These are phyloP conservation scores for Pseudogymnoascus sp. DNA, from an alignment of 2,329 filamentous ascomycete genomes.

Conservation along the genomic window DNA sequence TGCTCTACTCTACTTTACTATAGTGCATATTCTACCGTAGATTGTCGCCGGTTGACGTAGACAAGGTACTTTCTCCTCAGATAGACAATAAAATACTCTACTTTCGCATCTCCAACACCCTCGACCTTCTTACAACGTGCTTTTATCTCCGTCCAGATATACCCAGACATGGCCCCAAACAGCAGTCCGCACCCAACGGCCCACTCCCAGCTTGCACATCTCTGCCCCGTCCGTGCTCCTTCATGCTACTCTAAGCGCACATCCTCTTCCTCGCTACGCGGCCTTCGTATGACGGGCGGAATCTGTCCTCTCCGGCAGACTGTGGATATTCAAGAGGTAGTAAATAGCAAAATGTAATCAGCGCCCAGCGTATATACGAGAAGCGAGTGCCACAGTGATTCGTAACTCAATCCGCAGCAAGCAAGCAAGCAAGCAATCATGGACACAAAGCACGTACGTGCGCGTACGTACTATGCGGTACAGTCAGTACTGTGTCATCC, in stretches of 20 bases:
- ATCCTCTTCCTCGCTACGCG: neutral
- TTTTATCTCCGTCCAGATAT: neutral
- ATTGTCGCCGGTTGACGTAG: neutral
- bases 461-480: neutral
- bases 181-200: neutral
- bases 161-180: neutral
- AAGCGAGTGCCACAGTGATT: neutral
- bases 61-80: neutral
- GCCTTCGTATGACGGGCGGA: neutral
- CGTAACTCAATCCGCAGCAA: neutral
- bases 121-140: neutral
- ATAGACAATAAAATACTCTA: neutral
- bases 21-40: neutral
- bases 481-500: neutral
- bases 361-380: neutral
- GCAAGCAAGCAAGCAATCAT: neutral
- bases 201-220: neutral
- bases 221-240: neutral
- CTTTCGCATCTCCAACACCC: neutral
- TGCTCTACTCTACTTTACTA: neutral
- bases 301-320: neutral
- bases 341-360: neutral
- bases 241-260: neutral
- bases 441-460: neutral
- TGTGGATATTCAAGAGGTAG: neutral